Percentiles rank a stretch among this genome's conserved stretches.
Conservation (phyloP, 2,329 filamentous ascomycete species). For the Trichoderma sp. region DNA sequence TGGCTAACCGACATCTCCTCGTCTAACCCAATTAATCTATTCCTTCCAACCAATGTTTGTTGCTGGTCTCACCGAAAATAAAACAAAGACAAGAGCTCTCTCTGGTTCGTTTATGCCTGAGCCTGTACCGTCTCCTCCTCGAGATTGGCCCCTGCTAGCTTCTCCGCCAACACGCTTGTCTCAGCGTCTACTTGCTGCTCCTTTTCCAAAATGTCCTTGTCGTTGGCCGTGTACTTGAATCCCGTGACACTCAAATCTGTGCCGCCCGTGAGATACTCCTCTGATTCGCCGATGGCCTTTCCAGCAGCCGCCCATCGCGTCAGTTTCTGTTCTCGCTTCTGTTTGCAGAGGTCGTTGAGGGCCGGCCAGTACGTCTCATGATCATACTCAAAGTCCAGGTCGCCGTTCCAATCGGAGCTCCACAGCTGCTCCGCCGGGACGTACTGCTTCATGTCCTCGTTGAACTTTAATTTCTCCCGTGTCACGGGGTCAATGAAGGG, state of each 20-base stretch:
- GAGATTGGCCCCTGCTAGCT: slow-evolving; percentile 19
- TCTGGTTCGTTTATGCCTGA: not conserved
- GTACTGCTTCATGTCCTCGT: slow-evolving; percentile 81
- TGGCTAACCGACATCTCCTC: not conserved
- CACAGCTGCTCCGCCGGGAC: slow-evolving; percentile 81
- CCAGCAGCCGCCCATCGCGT: slow-evolving; percentile 78
- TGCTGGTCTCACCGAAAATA: not conserved
- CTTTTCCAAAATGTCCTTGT: slow-evolving; percentile 24
- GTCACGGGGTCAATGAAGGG: slow-evolving; percentile 96
- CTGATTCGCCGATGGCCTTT: slow-evolving; percentile 78
- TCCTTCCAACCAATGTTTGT: not conserved
- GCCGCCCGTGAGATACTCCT: slow-evolving; percentile 77
- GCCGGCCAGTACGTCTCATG: slow-evolving; percentile 88
- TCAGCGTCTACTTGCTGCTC: slow-evolving; percentile 18
- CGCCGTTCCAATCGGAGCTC: slow-evolving; percentile 69
- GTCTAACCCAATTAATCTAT: not conserved
- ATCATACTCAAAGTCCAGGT: slow-evolving; percentile 87
- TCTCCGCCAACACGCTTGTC: slow-evolving; percentile 20
- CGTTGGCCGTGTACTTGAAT: slow-evolving; percentile 28
- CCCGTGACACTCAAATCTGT: slow-evolving; percentile 37
- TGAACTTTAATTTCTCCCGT: slow-evolving; percentile 94
- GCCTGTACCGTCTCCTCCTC: slow-evolving; percentile 15
- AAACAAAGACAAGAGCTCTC: not conserved
- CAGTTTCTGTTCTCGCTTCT: slow-evolving; percentile 59
- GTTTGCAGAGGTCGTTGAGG: slow-evolving; percentile 66